Conservation (phyloP, 768 basidiomycete species). For the Rubroboletus pulcherrimus region DNA sequence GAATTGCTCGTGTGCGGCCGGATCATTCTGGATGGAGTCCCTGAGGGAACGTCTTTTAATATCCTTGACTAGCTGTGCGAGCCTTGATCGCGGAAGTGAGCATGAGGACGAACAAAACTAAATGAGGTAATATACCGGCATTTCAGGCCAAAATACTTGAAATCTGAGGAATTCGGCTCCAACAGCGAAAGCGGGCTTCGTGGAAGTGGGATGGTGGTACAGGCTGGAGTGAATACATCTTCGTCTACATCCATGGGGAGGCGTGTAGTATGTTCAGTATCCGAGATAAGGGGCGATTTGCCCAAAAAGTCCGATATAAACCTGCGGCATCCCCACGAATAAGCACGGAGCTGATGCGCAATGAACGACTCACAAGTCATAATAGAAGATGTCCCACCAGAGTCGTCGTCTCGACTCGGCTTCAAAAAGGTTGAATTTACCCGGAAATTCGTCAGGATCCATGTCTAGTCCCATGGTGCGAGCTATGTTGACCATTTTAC, state of each 20-base stretch:
- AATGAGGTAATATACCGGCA: constrained; percentile 46
- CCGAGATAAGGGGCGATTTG: constrained; percentile 56
- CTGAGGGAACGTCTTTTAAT: constrained; percentile 50
- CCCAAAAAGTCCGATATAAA: constrained; percentile 68
- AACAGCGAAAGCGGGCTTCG: constrained; percentile 22
- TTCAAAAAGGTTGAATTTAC: constrained; percentile 47
- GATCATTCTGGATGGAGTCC: constrained; percentile 34
- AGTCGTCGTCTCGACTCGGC: constrained; percentile 52
- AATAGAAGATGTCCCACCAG: constrained; percentile 81
- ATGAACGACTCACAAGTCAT: constrained; percentile 60
- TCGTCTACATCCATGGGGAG: constrained; percentile 58
- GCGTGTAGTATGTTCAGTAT: constrained; percentile 51
- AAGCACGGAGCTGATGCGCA: not conserved
- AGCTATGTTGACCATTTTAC: constrained; percentile 67
- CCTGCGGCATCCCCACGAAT: constrained; percentile 35
- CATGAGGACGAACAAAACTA: not conserved
- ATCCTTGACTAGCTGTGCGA: constrained; percentile 60
- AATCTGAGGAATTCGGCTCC: constrained; percentile 33
- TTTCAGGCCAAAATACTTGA: constrained; percentile 51
- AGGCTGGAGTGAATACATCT: constrained; percentile 45
- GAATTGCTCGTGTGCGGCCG: constrained; percentile 29
- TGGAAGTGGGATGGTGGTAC: constrained; percentile 42
- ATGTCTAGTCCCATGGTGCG: constrained; percentile 57
- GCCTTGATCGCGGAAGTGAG: constrained; percentile 33
- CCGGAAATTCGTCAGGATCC: constrained; percentile 54